Evolutionary conservation across 2,329 filamentous ascomycete species (phyloP), one percentile per base, ranked within the genome.

Genomic region (Myriangium duriaei): DNA sequence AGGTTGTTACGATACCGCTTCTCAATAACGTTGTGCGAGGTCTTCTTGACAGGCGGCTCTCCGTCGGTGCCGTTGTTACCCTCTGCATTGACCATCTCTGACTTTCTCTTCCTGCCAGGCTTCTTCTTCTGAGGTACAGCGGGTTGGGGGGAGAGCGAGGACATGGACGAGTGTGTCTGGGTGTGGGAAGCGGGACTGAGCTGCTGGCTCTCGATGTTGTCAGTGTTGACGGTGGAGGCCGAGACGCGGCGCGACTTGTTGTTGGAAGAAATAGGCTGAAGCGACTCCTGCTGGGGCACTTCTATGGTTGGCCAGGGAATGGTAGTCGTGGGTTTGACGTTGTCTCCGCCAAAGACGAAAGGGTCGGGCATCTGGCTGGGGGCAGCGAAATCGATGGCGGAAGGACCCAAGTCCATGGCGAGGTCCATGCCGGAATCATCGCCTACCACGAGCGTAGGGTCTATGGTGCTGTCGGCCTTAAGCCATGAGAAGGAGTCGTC

Each of bases 1-100:
- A 96, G 69, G 53, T 96, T 96, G 38, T 84, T 94, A 51, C 88
- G 79, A 59, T 96, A 96, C 47, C 88, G 71, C 69, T 95, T 96
- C 63, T 96, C 88, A 45, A 96, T 95, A 71, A 96, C 91, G 60
- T 95, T 96, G 62, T 96, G 88, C 2, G 88, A 86, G 19, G 87
- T 92, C 69, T 95, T 95, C 69, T 94, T 95, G 42, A 66, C 65
- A 16, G 63, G 71, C 35, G 55, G 69, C 15, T 53, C 66, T 28
- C 54, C 55, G 13, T 47, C 51, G 3, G 74, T 66, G n/a, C 42
- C 44, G 17, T 40, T 31, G 24, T 37, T 44, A 18, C 40, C 24
- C 21, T 51, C 47, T 16, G 47, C 42, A 28, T 51, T 45, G 4
- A 49, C 44, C 15, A 44, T 45, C 17, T 56, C 55, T 2, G 49